Evolutionary conservation across 352 stramenopile species (phyloP).

Genomic region (Pythium brachiatum): DNA sequence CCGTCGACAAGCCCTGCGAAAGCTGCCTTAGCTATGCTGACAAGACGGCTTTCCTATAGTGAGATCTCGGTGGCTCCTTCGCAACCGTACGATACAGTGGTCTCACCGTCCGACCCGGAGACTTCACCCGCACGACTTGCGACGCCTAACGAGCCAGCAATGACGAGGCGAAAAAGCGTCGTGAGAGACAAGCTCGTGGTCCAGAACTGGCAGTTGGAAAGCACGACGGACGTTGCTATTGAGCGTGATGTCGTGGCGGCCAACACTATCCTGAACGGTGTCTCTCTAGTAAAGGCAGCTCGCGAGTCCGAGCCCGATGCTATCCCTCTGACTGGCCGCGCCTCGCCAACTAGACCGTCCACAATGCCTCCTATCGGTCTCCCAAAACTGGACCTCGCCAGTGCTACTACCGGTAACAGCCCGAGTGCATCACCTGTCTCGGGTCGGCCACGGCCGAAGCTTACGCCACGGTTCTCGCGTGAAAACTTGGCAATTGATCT

Average conservation of each 20-base stretch:
- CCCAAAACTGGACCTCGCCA: slow-evolving; percentile 7
- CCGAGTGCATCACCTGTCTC: background rate
- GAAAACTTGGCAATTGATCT: background rate
- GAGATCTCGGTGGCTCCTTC: background rate
- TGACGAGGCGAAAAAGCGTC: background rate
- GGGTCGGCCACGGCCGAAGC: background rate
- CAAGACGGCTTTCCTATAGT: background rate
- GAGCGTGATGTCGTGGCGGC: background rate
- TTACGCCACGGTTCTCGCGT: slow-evolving; percentile 9
- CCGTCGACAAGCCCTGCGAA: slow-evolving; percentile 1
- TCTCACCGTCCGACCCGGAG: background rate
- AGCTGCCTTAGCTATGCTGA: background rate
- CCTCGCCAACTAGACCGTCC: background rate
- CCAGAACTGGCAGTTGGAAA: background rate
- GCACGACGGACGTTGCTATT: background rate
- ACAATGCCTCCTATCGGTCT: background rate
- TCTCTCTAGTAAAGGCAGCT: background rate
- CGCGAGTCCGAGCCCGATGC: background rate
- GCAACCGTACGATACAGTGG: background rate
- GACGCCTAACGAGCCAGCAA: background rate
- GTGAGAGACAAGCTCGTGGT: background rate
- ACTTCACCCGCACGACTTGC: background rate
- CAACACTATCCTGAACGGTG: background rate
- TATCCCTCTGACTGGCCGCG: background rate
- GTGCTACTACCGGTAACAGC: background rate